Conservation (phyloP, 257 asterid genomes). For the Solanum tarapatanum region DNA sequence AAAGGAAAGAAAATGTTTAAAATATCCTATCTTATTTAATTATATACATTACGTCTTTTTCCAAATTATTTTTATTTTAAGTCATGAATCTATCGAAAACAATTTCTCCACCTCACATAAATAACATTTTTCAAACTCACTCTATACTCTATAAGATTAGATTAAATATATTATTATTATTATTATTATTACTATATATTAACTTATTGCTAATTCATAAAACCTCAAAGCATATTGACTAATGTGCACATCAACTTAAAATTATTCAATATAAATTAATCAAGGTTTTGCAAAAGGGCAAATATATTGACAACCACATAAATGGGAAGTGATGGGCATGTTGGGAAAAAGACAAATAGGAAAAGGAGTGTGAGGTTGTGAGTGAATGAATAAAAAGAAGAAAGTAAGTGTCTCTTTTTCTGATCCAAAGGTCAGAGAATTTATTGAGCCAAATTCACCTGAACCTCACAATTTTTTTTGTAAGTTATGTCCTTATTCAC, state of each 20-base stretch:
- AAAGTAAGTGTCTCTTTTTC: background rate
- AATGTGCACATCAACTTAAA: background rate
- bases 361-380: background rate
- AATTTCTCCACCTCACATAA: background rate
- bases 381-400: background rate
- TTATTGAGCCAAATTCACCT: background rate
- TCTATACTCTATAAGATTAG: too few relatives aligned
- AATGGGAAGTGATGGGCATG: background rate
- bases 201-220: too few relatives aligned
- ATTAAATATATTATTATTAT: too few relatives aligned
- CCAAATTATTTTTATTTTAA: background rate
- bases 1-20: too few relatives aligned
- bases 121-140: background rate
- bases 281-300: background rate
- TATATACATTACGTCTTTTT: background rate
- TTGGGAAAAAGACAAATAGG: background rate
- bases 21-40: background rate
- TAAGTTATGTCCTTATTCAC: background rate
- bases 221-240: background rate
- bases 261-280: too few relatives aligned
- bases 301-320: background rate
- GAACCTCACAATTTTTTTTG: background rate
- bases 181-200: too few relatives aligned
- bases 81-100: background rate
- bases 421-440: constrained; percentile 4